Base-by-base conservation (phyloP, 2,329 filamentous ascomycete genomes). In the Fusarium tjaetaba region DNA sequence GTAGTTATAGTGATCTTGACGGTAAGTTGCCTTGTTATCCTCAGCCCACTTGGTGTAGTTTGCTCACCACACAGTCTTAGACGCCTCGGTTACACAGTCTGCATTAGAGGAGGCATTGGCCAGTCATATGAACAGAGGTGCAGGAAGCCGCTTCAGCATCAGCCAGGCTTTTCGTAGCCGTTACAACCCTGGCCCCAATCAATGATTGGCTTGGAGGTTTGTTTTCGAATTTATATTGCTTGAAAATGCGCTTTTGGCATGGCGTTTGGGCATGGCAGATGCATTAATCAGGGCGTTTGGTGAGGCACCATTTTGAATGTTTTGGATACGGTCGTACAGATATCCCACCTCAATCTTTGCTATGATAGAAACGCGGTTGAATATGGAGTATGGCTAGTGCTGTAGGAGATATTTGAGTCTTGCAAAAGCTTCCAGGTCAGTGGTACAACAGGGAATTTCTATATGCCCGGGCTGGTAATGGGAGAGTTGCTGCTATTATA, bases 1-100 rank as follows among this genome's bases (percentile, higher is more conserved):
- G 93, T 80, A 95, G 93, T 76, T 96, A 94, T 77, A 96, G 93
- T 81, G 94, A 96, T 83, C 86, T 97, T 48, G 94, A 96, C 80
- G 93, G 93, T 89, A 84, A 65, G 45, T 65, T 75, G 66, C 48
- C 30, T 55, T 24, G 60, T n/a, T 66, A 51, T 46, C 20, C 56
- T 39, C 18, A 39, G 48, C 55, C 60, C 57, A 15, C 38, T 56
- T 57, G 13, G 26, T 14, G 6, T 34, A 42, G 38, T 39, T 69
- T 61, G 64, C 75, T 64, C 32, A 67, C 48, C 16, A 30, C 18
- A 26, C 14, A 30, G 36, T 28, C 18, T 18, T 36, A 93, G 93
- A 95, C 85, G 90, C 92, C 24, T 94, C 93, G 24, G 91, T 96
- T 22, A 95, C 93, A 34, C 93, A 95, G 80, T 94, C 92, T 22